Evolutionary conservation across 352 stramenopile species (phyloP).

Genomic region (Phytophthora cajani): DNA sequence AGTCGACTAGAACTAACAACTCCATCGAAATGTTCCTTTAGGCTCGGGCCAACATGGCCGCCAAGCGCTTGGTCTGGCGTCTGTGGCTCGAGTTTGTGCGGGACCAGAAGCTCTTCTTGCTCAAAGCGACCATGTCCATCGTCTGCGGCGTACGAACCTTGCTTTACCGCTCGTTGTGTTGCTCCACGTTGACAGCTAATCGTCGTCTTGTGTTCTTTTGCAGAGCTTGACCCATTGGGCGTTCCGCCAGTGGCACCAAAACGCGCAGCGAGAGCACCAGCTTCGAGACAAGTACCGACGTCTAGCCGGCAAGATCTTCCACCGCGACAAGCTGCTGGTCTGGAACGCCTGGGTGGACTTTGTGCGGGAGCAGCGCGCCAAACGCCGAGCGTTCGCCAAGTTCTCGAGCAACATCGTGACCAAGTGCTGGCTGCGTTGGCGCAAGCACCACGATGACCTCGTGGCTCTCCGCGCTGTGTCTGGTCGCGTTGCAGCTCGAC

Average conservation of each 20-base stretch:
- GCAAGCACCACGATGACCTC: constrained; percentile 46
- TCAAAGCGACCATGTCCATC: constrained; percentile 76
- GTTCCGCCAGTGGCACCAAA: constrained; percentile 73
- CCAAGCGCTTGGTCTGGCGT: constrained; percentile 53
- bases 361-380: constrained; percentile 53
- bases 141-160: constrained; percentile 55
- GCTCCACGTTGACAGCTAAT: constrained; percentile 1
- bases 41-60: constrained; percentile 50
- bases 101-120: constrained; percentile 70
- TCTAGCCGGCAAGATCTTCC: constrained; percentile 58
- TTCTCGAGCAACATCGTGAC: constrained; percentile 67
- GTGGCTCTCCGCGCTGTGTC: constrained; percentile 52
- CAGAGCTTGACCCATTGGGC: constrained; percentile 72
- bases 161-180: neutral
- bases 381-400: constrained; percentile 60
- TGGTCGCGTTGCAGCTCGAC: constrained; percentile 44
- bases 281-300: constrained; percentile 57
- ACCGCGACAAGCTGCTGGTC: constrained; percentile 56
- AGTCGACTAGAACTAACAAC: constrained; percentile 3
- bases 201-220: constrained; percentile 1
- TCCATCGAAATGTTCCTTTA: constrained; percentile 13
- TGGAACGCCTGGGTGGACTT: constrained; percentile 76
- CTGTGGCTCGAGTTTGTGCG: constrained; percentile 62
- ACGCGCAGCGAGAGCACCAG: constrained; percentile 39
- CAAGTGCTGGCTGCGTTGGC: constrained; percentile 77